Conservation (phyloP, 2,329 filamentous ascomycete genomes). For the Ascochyta fabae region DNA sequence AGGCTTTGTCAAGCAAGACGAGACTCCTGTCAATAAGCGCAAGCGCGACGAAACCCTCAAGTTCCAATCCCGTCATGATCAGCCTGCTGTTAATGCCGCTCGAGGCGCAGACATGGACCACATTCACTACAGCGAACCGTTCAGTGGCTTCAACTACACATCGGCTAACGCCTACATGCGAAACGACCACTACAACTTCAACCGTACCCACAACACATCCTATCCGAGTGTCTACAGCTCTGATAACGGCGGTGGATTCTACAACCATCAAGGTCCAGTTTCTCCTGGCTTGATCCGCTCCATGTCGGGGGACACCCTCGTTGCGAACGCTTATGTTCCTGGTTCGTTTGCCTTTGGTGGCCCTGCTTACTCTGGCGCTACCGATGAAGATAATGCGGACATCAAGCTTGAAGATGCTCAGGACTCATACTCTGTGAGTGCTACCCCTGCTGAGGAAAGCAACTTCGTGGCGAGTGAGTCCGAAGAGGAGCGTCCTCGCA, state of each 20-base stretch:
- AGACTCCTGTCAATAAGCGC: constrained; percentile 1
- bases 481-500: constrained; percentile 19
- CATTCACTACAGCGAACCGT: not conserved
- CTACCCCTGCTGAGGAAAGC: constrained; percentile 15
- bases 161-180: not conserved
- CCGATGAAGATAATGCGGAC: not conserved
- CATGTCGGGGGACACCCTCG: not conserved
- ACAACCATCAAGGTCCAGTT: not conserved
- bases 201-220: not conserved
- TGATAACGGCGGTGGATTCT: not conserved
- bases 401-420: not conserved
- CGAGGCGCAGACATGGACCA: constrained; percentile 4
- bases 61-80: not conserved
- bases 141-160: not conserved
- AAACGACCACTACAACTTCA: not conserved
- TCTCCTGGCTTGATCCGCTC: not conserved
- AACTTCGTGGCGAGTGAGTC: constrained; percentile 24
- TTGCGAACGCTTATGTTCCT: not conserved
- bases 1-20: not conserved
- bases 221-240: not conserved
- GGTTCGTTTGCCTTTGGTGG: not conserved
- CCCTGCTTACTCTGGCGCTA: not conserved
- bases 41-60: not conserved
- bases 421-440: constrained; percentile 19
- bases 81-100: not conserved